These are phyloP conservation scores for Agaricus subrufescens DNA, from an alignment of 768 basidiomycete genomes.

Conservation along the genomic window DNA sequence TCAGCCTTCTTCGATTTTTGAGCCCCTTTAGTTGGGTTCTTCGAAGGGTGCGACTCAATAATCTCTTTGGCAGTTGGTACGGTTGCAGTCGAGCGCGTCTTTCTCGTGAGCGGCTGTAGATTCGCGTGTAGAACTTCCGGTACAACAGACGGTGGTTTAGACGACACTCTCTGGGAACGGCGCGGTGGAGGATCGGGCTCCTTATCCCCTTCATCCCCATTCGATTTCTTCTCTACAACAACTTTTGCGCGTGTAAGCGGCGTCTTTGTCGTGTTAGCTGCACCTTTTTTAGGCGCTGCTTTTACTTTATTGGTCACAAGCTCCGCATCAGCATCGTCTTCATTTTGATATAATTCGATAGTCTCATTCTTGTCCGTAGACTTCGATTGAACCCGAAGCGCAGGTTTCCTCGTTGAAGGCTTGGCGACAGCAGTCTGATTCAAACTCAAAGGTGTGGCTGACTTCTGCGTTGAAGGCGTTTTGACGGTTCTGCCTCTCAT, in stretches of 20 bases:
- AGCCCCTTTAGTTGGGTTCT: not conserved
- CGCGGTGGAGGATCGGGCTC: not conserved
- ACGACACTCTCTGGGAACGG: not conserved
- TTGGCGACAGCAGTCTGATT: not conserved
- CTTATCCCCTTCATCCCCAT: not conserved
- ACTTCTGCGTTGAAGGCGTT: not conserved
- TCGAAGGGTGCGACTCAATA: not conserved
- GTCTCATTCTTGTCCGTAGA: not conserved
- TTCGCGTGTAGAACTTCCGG: not conserved
- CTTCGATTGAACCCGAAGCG: constrained; percentile 12
- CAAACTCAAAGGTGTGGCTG: not conserved
- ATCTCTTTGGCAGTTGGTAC: not conserved
- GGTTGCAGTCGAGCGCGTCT: not conserved
- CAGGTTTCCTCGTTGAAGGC: constrained; percentile 5
- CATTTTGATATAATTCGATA: not conserved
- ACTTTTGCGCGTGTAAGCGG: not conserved
- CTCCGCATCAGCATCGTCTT: not conserved
- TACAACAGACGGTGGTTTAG: not conserved
- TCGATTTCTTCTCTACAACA: not conserved
- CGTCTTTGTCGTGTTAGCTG: not conserved
- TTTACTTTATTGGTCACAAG: not conserved
- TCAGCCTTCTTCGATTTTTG: not conserved
- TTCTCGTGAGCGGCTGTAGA: not conserved
- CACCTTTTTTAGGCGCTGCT: not conserved
- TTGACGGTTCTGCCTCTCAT: constrained; percentile 38